phyloP scores from a whole-genome alignment of 2,329 filamentous ascomycete genomes.

The Neopestalotiopsis sp. region DNA sequence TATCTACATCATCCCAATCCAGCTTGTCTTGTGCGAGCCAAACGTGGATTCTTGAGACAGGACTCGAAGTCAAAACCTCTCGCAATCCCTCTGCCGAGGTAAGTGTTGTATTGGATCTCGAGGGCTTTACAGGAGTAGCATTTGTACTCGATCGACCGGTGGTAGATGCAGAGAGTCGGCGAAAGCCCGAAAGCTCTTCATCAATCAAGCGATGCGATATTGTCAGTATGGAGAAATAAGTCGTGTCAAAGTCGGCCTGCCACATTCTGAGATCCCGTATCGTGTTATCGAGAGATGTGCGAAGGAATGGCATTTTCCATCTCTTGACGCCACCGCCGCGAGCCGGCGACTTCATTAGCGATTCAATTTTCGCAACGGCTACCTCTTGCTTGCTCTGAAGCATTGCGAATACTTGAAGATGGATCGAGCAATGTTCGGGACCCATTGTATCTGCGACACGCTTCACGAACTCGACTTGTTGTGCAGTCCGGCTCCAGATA shows the following conservation, averaged over 20 bases:
- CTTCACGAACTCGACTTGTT: neutral
- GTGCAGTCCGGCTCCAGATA: neutral
- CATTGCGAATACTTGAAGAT: constrained; percentile 1
- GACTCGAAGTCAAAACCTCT: neutral
- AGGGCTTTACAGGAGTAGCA: neutral
- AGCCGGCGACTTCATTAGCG: neutral
- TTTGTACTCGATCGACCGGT: neutral
- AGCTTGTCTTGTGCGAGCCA: neutral
- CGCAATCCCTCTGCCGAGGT: neutral
- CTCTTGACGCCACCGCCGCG: neutral
- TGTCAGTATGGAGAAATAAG: constrained; percentile 14
- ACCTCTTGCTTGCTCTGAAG: neutral
- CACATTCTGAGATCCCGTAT: neutral
- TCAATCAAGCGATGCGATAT: neutral
- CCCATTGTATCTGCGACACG: neutral
- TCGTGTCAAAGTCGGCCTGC: constrained; percentile 8
- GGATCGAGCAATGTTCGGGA: neutral
- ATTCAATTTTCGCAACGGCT: neutral
- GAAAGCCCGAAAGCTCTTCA: neutral
- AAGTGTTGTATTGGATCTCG: neutral
- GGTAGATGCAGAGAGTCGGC: neutral
- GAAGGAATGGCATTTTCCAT: neutral
- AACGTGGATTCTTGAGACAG: neutral
- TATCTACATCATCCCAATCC: neutral
- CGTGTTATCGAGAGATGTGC: neutral